Base-by-base conservation (phyloP, 1,284 basidiomycete genomes). In the Cutaneotrichosporon mucoides region DNA sequence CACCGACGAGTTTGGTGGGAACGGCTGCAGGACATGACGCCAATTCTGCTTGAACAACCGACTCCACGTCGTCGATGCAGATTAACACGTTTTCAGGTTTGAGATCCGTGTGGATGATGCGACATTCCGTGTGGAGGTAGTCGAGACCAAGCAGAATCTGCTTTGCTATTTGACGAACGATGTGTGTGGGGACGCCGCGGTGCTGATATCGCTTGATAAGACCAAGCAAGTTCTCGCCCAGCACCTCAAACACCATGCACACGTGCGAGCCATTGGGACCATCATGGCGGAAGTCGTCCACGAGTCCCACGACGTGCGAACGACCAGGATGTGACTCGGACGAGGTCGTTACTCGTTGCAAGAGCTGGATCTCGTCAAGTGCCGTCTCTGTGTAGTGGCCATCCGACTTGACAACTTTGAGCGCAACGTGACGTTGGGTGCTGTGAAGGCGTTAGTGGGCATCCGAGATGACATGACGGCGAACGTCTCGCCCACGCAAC, bases 191-290 rank as follows among this genome's bases (percentile, higher is more conserved):
- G 1, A 99, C 93, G 64, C 96, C 95, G 68, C 79, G 75, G 80
- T 97, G 92, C 70, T 84, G 83, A 70, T 84, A 84, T 16, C 95
- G 86, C 79, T 96, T 97, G 84, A 98, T 97, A 68, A 99, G 84
- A 2, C 94, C 94, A 1, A 99, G 85, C n/a, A 99, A 81, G 75
- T 97, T 98, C 81, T 99, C 96, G 59, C 96, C 95, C 9, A 99
- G 84, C 40, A 99, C 96, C 79, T 99, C 95, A 73, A 98, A 98
- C 13, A 99, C 95, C 95, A 99, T 99, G 84, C 96, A 99, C 65
- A 99, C 90, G 79, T 99, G 95, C 15, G 86, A 89, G 51, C 95
- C 95, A 76, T 99, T 97, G 12, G 94, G 94, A 0, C 95, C 96
- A 62, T 88, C 89, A 79, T 99, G 96, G 42, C 88, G 86, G 79